Percentiles rank a stretch among this genome's conserved stretches.
Evolutionary conservation across 2,329 filamentous ascomycete genomes (phyloP).

Genomic region (Sporothrix variecibatus): DNA sequence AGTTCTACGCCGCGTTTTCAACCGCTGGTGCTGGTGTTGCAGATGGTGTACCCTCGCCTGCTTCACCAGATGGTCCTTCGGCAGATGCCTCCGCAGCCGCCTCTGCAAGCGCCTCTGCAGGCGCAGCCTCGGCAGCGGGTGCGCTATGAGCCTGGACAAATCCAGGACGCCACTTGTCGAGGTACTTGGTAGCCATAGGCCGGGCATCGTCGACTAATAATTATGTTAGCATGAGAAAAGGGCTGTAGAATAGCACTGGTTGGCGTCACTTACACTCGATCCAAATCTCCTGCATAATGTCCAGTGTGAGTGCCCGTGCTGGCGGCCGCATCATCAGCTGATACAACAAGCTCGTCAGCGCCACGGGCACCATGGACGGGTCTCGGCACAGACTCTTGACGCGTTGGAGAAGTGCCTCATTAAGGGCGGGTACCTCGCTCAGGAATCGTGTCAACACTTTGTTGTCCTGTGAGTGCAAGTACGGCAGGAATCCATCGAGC

Average conservation of each 20-base stretch:
- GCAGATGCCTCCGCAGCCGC: not conserved
- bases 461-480: conserved; percentile 80
- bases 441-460: conserved; percentile 88
- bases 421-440: conserved; percentile 85
- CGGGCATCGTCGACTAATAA: conserved; percentile 61
- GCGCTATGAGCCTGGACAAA: conserved; percentile 47
- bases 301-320: conserved; percentile 62
- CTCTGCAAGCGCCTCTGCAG: not conserved
- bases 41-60: not conserved
- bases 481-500: conserved; percentile 86
- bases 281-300: conserved; percentile 68
- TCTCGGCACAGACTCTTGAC: conserved; percentile 69
- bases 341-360: conserved; percentile 66
- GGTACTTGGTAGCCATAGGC: conserved; percentile 62
- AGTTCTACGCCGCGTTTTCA: not conserved
- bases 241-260: not conserved
- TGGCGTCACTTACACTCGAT: conserved; percentile 58
- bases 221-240: conserved; percentile 8
- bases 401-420: conserved; percentile 67
- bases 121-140: not conserved
- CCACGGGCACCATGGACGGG: conserved; percentile 64
- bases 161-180: conserved; percentile 61
- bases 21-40: not conserved
- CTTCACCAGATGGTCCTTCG: not conserved
- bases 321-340: conserved; percentile 69